Evolutionary conservation across 1,284 basidiomycete species (phyloP).

Genomic region (Pseudozyma thailandica): DNA sequence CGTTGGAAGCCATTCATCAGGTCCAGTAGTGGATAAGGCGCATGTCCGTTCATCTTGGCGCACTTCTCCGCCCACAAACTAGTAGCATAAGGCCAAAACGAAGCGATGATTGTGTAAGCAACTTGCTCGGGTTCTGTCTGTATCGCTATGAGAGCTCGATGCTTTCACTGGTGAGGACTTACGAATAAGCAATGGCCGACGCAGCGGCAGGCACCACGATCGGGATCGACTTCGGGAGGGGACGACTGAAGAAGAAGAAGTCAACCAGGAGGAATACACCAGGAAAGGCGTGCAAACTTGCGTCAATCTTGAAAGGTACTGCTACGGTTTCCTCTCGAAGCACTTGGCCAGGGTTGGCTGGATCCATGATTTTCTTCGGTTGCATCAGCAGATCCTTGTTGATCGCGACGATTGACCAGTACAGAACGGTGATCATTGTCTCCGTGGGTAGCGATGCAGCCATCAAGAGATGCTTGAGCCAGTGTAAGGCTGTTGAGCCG

Average conservation of each 20-base stretch:
- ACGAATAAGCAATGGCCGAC: conserved; percentile 19
- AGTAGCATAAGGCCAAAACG: background rate
- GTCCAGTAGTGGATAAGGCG: conserved; percentile 53
- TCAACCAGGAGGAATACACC: conserved; percentile 52
- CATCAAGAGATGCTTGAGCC: conserved; percentile 31
- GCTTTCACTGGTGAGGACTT: no score
- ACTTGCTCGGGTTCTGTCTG: no score
- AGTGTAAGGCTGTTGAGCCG: conserved; percentile 5
- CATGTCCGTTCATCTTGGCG: conserved; percentile 48
- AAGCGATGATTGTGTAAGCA: no score
- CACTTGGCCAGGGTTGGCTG: conserved; percentile 50
- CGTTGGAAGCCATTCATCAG: conserved; percentile 25
- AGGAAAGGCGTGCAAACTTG: conserved; percentile 54
- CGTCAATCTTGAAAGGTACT: conserved; percentile 47
- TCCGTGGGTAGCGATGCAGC: conserved; percentile 45
- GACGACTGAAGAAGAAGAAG: conserved; percentile 35
- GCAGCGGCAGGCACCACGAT: conserved; percentile 6
- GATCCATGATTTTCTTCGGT: conserved; percentile 40
- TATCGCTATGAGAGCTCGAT: no score
- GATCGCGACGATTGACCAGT: conserved; percentile 50
- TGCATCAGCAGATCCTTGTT: conserved; percentile 49
- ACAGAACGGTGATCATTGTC: conserved; percentile 50
- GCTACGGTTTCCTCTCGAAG: conserved; percentile 36
- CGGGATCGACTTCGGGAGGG: conserved; percentile 18
- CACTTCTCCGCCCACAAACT: conserved; percentile 53